These are phyloP conservation scores for Pseudotsuga menziesii DNA, from an alignment of 75 land plant genomes.

Conservation along the genomic window DNA sequence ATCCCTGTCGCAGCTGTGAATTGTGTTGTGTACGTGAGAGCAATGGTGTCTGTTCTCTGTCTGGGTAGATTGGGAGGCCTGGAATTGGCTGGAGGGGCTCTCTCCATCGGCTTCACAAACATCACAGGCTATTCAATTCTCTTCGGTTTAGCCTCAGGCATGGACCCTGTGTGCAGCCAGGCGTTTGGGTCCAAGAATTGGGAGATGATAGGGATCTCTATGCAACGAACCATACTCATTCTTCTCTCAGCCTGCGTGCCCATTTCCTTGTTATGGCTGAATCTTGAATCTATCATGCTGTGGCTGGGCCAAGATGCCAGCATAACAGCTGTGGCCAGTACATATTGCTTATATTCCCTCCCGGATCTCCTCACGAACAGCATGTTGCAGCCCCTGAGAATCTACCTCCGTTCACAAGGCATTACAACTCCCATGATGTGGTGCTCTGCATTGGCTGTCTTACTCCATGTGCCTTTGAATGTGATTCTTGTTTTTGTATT, in stretches of 20 bases:
- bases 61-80: conserved; percentile 78
- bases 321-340: conserved; percentile 71
- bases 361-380: conserved; percentile 86
- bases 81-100: conserved; percentile 90
- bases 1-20: conserved; percentile 81
- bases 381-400: conserved; percentile 74
- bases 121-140: conserved; percentile 94
- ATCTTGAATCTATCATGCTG: conserved; percentile 49
- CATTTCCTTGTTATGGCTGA: conserved; percentile 72
- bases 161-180: conserved; percentile 91
- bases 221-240: conserved; percentile 71
- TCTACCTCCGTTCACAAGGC: conserved; percentile 68
- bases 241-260: conserved; percentile 64
- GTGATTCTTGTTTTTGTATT: conserved; percentile 48
- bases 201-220: conserved; percentile 59
- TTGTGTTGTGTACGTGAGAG: conserved; percentile 59
- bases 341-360: conserved; percentile 64
- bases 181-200: conserved; percentile 78
- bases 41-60: conserved; percentile 78
- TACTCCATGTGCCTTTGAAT: conserved; percentile 75
- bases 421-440: conserved; percentile 82
- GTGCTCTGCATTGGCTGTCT: conserved; percentile 73
- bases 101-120: conserved; percentile 92
- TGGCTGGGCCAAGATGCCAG: conserved; percentile 68
- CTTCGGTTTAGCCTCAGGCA: conserved; percentile 84